A percentile compares a stretch with the other conserved stretches of the same genome.
Conservation (phyloP, 2,329 filamentous ascomycete genomes). For the Epichloe baconii region DNA sequence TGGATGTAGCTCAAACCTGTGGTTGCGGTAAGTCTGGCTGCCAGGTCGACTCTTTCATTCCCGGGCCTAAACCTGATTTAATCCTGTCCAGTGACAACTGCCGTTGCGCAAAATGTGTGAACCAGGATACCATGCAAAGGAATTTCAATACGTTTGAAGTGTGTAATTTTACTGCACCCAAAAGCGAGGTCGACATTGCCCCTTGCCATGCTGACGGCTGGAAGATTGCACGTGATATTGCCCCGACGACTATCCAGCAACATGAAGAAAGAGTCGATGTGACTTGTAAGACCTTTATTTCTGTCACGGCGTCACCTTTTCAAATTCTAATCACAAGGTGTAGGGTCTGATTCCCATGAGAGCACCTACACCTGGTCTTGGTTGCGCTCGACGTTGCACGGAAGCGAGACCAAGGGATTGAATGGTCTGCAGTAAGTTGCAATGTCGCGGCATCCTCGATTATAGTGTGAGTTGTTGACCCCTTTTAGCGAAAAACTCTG, state of each 20-base stretch:
- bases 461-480: background rate
- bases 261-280: conserved; percentile 19
- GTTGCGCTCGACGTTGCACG: conserved; percentile 13
- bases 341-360: conserved; percentile 58
- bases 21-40: conserved; percentile 11
- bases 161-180: background rate
- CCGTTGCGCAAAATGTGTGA: conserved; percentile 27
- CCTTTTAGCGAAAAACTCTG: conserved; percentile 10
- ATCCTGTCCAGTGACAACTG: conserved; percentile 26
- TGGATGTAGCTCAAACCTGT: conserved; percentile 8
- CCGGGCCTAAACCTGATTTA: background rate
- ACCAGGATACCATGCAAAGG: conserved; percentile 28
- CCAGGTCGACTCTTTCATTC: background rate
- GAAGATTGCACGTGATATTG: conserved; percentile 21
- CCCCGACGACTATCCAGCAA: conserved; percentile 15
- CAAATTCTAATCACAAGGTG: background rate
- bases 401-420: conserved; percentile 23
- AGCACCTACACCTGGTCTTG: conserved; percentile 54
- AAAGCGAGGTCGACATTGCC: background rate
- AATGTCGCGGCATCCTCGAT: background rate
- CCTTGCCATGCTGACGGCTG: background rate
- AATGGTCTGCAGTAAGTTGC: conserved; percentile 5
- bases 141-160: conserved; percentile 29
- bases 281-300: conserved; percentile 16
- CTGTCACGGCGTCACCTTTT: too few species aligned